Conservation (phyloP, 371 early-diverging fungal genomes). For the Capniomyces stellatus region DNA sequence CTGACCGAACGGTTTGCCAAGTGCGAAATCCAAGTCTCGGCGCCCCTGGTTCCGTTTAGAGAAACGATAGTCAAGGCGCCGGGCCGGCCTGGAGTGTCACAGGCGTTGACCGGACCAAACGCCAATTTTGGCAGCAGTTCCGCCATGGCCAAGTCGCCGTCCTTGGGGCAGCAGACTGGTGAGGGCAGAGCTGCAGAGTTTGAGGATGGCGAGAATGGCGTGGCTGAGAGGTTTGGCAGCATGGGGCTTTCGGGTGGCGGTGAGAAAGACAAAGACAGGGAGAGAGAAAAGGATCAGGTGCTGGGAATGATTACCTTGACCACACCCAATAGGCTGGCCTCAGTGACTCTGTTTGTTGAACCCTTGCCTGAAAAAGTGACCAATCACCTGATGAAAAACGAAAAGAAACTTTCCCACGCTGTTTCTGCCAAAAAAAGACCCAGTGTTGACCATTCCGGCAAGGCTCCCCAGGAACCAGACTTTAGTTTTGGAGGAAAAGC, state of each 20-base stretch:
- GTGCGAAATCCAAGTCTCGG: conserved; percentile 80
- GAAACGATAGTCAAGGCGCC: conserved; percentile 60
- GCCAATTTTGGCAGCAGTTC: neutral
- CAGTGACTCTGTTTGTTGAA: conserved; percentile 53
- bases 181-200: neutral
- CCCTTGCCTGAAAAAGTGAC: conserved; percentile 59
- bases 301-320: conserved; percentile 46
- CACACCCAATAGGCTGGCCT: conserved; percentile 47
- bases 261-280: too few species aligned
- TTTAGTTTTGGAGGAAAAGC: neutral
- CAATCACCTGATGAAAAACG: conserved; percentile 37
- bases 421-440: neutral
- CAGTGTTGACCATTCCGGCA: neutral
- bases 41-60: conserved; percentile 93
- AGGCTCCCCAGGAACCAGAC: neutral
- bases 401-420: conserved; percentile 33
- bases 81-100: conserved; percentile 12
- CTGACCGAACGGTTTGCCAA: conserved; percentile 82
- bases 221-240: too few species aligned
- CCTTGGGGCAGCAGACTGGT: too few species aligned
- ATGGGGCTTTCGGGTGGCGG: too few species aligned
- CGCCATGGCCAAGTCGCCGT: neutral
- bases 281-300: too few species aligned
- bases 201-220: neutral
- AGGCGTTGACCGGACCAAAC: neutral